Evolutionary conservation across 169 alveolate genomes (phyloP), one percentile per base, ranked within the genome.

Genomic region (Eimeria tenella): DNA sequence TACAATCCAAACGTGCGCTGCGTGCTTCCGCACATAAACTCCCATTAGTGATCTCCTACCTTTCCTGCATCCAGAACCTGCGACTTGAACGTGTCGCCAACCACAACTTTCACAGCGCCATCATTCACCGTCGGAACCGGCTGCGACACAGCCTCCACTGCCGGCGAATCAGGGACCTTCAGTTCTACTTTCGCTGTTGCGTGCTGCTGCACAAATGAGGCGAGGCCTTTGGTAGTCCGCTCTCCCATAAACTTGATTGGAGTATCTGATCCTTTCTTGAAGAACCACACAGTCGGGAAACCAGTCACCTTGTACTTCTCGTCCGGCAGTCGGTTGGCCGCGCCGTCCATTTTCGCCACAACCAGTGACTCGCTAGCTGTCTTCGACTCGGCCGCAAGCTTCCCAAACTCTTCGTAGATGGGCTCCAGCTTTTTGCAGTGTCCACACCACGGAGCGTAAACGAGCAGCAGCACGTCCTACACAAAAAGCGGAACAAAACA

Each of bases 391-490:
- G 93, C 93, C 82, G 97, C 93, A 90, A 97, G 93, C 77, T 81
- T 93, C 4, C 89, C 95, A 56, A 93, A 89, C 81, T 93, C 93
- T 52, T 65, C 93, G 94, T 94, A 94, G 10, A 84, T 93, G 11
- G 99, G 99, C 55, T 98, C 99, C 49, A 98, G 96, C 94, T 97
- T 94, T 95, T 98, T 98, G 97, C 99, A 99, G 97, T 98, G 99
- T 13, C 99, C 99, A 90, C 99, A 98, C 99, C 99, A 98, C 53
- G 99, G 99, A 15, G 99, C 99, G 90, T 98, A 98, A 89, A 98
- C 98, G 95, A 98, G 98, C 92, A 99, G 97, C 84, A 98, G 96
- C 70, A 98, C 99, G 95, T 98, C 99, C 93, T 90, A 84, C 8
- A 49, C 49, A 8, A 42, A 15, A 21, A 4, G 52, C 52, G 49